Conservation (phyloP, 1,139 yeast species). For the Arxiozyma slooffiae region DNA sequence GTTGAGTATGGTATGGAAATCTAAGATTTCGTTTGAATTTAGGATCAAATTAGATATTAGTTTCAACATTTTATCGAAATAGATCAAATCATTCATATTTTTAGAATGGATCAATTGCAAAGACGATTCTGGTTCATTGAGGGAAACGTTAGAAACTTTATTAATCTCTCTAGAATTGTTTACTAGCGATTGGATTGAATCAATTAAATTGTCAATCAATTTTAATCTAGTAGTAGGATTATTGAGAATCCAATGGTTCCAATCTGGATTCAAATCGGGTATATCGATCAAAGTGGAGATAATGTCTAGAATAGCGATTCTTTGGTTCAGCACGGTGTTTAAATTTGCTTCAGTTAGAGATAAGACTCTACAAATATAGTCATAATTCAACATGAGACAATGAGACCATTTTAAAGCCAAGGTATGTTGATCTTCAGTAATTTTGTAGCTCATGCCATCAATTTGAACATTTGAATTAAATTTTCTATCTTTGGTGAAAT, state of each 20-base stretch:
- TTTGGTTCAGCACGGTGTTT: constrained; percentile 23
- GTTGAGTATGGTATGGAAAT: constrained; percentile 29
- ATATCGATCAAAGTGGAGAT: constrained; percentile 35
- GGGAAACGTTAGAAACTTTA: background rate
- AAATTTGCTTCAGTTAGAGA: constrained; percentile 30
- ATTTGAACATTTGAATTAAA: background rate
- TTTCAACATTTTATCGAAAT: constrained; percentile 36
- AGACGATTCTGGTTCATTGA: background rate
- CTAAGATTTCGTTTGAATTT: constrained; percentile 23
- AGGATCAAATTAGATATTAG: constrained; percentile 32
- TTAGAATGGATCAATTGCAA: constrained; percentile 27
- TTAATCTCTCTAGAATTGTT: constrained; percentile 4
- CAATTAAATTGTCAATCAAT: constrained; percentile 30
- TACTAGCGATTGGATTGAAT: constrained; percentile 15
- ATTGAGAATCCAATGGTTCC: background rate
- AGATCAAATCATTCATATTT: constrained; percentile 35
- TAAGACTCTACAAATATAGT: constrained; percentile 12
- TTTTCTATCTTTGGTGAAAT: background rate
- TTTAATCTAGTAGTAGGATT: constrained; percentile 8
- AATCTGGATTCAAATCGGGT: constrained; percentile 1
- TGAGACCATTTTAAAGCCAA: constrained; percentile 11
- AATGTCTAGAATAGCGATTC: constrained; percentile 34
- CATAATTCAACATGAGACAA: constrained; percentile 8
- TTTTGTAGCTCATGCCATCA: constrained; percentile 11
- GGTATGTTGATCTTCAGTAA: constrained; percentile 6